Evolutionary conservation across 306 rosid species (phyloP).

Genomic region (Gastrolobium bilobum): DNA sequence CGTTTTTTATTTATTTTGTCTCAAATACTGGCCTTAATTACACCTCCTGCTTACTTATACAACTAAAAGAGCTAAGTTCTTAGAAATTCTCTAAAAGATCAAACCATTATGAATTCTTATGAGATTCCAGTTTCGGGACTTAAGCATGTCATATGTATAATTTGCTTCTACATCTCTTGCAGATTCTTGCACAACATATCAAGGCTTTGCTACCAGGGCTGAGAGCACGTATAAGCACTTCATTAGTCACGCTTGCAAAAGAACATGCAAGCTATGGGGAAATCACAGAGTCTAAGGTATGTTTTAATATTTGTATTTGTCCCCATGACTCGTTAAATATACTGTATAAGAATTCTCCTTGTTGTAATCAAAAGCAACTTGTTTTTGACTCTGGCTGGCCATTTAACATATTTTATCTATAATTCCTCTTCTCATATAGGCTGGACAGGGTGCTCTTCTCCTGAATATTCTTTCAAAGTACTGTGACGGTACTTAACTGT

Average conservation of each 20-base stretch:
- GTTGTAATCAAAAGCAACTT: constrained; percentile 41
- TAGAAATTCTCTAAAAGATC: constrained; percentile 40
- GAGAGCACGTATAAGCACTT: constrained; percentile 82
- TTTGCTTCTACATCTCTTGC: constrained; percentile 53
- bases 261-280: constrained; percentile 93
- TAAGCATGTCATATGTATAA: constrained; percentile 31
- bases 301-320: constrained; percentile 41
- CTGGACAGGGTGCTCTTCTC: constrained; percentile 96
- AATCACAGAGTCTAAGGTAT: constrained; percentile 91
- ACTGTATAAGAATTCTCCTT: constrained; percentile 17
- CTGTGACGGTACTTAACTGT: constrained; percentile 73
- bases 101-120: constrained; percentile 15
- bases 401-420: constrained; percentile 33
- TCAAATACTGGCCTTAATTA: constrained; percentile 22
- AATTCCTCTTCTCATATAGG: constrained; percentile 59
- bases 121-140: constrained; percentile 27
- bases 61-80: constrained; percentile 14
- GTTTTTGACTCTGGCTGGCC: constrained; percentile 29
- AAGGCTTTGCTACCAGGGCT: constrained; percentile 85
- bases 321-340: constrained; percentile 19
- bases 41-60: constrained; percentile 10
- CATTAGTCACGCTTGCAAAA: constrained; percentile 83
- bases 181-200: constrained; percentile 91
- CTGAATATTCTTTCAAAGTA: constrained; percentile 92
- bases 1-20: constrained; percentile 24